Evolutionary conservation across 2,329 filamentous ascomycete species (phyloP).

Genomic region (Pyrenophora graminea): DNA sequence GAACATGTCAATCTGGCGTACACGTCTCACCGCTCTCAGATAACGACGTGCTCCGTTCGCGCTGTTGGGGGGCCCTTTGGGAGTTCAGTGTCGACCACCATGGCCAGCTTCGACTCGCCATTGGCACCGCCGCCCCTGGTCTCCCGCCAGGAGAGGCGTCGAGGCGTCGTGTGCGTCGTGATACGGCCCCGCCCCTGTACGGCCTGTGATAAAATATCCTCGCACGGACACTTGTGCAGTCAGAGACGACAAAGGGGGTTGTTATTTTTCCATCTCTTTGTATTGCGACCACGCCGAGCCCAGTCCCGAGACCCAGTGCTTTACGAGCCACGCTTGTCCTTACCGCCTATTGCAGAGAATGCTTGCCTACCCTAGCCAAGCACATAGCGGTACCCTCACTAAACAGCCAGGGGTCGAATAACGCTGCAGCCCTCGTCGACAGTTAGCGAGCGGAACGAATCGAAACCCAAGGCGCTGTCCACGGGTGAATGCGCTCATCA

Average conservation of each 20-base stretch:
- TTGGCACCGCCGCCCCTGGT: conserved; percentile 21
- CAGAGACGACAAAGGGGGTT: conserved; percentile 17
- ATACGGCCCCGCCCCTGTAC: conserved; percentile 22
- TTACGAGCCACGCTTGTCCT: not conserved
- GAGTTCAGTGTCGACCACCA: conserved; percentile 10
- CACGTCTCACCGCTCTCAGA: conserved; percentile 30
- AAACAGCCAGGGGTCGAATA: conserved; percentile 18
- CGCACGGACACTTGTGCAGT: conserved; percentile 20
- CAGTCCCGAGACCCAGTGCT: not conserved
- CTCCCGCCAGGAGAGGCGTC: conserved; percentile 16
- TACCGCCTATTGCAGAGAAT: not conserved
- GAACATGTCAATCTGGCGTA: conserved; percentile 14
- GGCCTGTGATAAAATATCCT: conserved; percentile 22
- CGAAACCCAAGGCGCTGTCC: conserved; percentile 15
- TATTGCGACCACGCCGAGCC: not conserved
- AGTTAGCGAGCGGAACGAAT: conserved; percentile 36
- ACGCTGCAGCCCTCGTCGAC: conserved; percentile 22
- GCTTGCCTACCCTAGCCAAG: not conserved
- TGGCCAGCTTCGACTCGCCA: conserved; percentile 22
- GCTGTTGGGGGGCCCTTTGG: conserved; percentile 11
- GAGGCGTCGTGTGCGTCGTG: conserved; percentile 24
- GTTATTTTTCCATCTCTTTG: conserved; percentile 20
- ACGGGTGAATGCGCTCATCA: conserved; percentile 31
- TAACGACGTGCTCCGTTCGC: conserved; percentile 12
- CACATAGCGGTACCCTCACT: not conserved